Conservation (phyloP, 2,329 filamentous ascomycete genomes). For the Colletotrichum lupini region DNA sequence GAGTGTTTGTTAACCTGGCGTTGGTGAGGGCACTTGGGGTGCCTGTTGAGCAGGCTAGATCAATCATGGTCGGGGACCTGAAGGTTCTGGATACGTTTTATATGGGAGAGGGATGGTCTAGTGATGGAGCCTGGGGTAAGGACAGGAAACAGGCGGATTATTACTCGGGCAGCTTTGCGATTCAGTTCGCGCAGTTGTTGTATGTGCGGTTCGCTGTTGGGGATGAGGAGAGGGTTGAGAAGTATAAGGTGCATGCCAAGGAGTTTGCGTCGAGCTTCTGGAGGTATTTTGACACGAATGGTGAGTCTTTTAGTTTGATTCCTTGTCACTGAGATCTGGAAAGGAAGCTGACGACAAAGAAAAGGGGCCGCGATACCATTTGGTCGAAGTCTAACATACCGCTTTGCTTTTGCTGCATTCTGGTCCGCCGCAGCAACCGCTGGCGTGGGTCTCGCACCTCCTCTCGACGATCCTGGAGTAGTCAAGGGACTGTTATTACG, state of each 20-base stretch:
- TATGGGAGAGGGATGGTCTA: constrained; percentile 52
- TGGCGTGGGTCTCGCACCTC: constrained; percentile 45
- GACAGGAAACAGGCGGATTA: constrained; percentile 53
- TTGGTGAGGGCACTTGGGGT: constrained; percentile 49
- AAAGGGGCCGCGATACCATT: constrained; percentile 59
- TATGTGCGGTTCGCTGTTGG: constrained; percentile 50
- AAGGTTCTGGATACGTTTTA: constrained; percentile 52
- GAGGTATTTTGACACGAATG: constrained; percentile 53
- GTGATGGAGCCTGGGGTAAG: constrained; percentile 52
- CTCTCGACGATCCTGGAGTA: constrained; percentile 44
- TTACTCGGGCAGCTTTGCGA: constrained; percentile 59
- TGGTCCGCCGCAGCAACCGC: constrained; percentile 53
- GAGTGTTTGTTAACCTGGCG: constrained; percentile 55
- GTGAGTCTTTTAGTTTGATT: constrained; percentile 38
- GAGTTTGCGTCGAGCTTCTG: constrained; percentile 52
- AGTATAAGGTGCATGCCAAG: constrained; percentile 47
- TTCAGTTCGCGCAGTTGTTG: constrained; percentile 56
- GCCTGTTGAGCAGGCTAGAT: constrained; percentile 42
- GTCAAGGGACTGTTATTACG: constrained; percentile 55
- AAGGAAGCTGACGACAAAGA: not conserved
- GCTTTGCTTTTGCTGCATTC: constrained; percentile 56
- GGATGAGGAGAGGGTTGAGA: constrained; percentile 47
- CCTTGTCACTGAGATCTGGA: too few species aligned
- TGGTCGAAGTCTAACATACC: constrained; percentile 56
- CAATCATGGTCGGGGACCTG: constrained; percentile 49